Conservation (phyloP, 306 rosid species). For the Prunus mongolica region DNA sequence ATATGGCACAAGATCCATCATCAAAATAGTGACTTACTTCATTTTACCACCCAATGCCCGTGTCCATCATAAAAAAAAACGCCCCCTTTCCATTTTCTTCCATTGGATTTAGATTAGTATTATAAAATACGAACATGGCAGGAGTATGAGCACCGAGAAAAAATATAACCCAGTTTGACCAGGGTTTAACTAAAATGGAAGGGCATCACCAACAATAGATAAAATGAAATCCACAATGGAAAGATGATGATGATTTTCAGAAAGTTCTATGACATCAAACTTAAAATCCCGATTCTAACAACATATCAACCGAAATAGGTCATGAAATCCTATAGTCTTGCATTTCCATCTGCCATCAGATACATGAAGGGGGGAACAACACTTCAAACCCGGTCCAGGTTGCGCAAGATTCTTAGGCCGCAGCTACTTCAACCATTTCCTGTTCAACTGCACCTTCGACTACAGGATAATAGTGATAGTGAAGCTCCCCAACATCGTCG, state of each 20-base stretch:
- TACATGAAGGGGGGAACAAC: background rate
- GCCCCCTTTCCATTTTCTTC: background rate
- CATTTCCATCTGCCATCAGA: background rate
- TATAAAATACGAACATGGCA: background rate
- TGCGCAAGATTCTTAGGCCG: constrained; percentile 30
- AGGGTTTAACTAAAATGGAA: background rate
- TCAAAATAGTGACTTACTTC: background rate
- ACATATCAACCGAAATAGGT: background rate
- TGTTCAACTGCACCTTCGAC: constrained; percentile 74
- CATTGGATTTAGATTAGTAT: too few species aligned
- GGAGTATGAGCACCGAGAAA: background rate
- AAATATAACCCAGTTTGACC: background rate
- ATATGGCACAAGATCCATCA: too few species aligned
- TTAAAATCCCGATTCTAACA: background rate
- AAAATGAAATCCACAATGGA: background rate
- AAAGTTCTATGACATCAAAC: background rate
- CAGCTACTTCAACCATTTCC: constrained; percentile 83
- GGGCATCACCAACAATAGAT: background rate
- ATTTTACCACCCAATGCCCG: background rate
- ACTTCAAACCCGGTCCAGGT: constrained; percentile 9
- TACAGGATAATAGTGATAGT: constrained; percentile 69
- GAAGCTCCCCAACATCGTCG: constrained; percentile 88
- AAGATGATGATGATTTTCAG: background rate
- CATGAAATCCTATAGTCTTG: background rate
- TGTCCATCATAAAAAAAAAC: too few species aligned